Percentiles rank a stretch among this genome's conserved stretches.
phyloP scores from a whole-genome alignment of 371 early-diverging fungal species.

The Batrachochytrium dendrobatidis region DNA sequence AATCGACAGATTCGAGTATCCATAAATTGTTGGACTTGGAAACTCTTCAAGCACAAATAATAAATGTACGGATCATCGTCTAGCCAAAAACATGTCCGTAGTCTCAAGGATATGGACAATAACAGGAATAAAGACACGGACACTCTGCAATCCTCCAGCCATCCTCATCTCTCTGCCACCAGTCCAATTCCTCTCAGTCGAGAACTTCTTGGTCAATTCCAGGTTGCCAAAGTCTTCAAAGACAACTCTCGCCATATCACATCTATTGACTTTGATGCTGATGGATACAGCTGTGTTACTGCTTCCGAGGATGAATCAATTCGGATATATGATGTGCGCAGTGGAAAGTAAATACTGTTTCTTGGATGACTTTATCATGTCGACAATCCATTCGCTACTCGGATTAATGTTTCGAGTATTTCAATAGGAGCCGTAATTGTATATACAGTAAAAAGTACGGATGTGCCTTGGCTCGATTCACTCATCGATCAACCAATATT shows the following conservation, averaged over 20 bases:
- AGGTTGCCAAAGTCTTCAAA: constrained; percentile 56
- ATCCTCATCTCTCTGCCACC: too few species aligned
- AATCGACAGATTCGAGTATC: too few species aligned
- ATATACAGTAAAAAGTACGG: constrained; percentile 73
- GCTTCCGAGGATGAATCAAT: constrained; percentile 74
- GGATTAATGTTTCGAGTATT: neutral
- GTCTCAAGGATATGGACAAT: too few species aligned
- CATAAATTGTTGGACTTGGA: too few species aligned
- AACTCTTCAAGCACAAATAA: too few species aligned
- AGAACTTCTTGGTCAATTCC: neutral
- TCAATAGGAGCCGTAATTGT: constrained; percentile 47
- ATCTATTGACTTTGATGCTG: constrained; percentile 68
- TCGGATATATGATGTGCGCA: constrained; percentile 65
- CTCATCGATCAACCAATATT: constrained; percentile 64
- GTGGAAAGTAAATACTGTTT: constrained; percentile 57
- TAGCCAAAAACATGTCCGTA: too few species aligned
- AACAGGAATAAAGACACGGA: too few species aligned
- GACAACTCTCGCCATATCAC: constrained; percentile 59
- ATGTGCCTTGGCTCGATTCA: constrained; percentile 73
- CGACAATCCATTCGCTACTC: neutral
- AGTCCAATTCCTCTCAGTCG: too few species aligned
- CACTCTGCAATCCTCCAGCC: too few species aligned
- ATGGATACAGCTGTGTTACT: constrained; percentile 65
- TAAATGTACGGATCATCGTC: too few species aligned
- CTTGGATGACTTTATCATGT: neutral